Conservation (phyloP, 768 basidiomycete genomes). For the Naematelia aurantialba region DNA sequence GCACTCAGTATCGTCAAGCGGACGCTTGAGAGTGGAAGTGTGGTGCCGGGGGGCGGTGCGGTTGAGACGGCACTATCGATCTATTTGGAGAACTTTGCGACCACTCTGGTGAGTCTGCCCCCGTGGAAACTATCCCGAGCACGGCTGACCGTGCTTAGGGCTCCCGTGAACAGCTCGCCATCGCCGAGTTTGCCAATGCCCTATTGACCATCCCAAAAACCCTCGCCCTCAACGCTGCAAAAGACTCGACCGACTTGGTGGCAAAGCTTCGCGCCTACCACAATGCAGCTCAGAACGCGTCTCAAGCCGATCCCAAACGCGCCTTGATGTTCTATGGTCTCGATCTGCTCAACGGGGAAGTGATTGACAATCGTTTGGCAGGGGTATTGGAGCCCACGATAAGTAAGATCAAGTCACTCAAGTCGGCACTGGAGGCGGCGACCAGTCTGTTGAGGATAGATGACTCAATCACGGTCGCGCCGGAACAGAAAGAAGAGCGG, state of each 20-base stretch:
- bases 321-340: slow-evolving; percentile 85
- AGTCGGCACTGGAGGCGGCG: slow-evolving; percentile 85
- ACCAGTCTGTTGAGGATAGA: slow-evolving; percentile 83
- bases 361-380: slow-evolving; percentile 87
- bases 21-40: slow-evolving; percentile 89
- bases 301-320: slow-evolving; percentile 85
- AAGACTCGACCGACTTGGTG: slow-evolving; percentile 95
- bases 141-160: slow-evolving; percentile 58
- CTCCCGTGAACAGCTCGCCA: slow-evolving; percentile 94
- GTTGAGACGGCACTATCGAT: slow-evolving; percentile 95
- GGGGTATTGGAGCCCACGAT: slow-evolving; percentile 95
- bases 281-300: slow-evolving; percentile 90
- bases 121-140: not conserved
- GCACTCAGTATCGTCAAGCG: slow-evolving; percentile 92
- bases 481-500: slow-evolving; percentile 46
- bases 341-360: slow-evolving; percentile 88
- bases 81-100: slow-evolving; percentile 98
- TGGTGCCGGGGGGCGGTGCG: slow-evolving; percentile 95
- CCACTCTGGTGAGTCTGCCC: slow-evolving; percentile 70
- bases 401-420: slow-evolving; percentile 93
- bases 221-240: slow-evolving; percentile 94
- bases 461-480: slow-evolving; percentile 41
- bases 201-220: slow-evolving; percentile 94
- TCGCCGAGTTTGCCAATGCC: slow-evolving; percentile 95
- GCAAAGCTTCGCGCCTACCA: slow-evolving; percentile 96